Percentiles rank a stretch among this genome's conserved stretches.
phyloP scores from a whole-genome alignment of 495 filamentous ascomycete species.

The Parachaetomium inaequale region DNA sequence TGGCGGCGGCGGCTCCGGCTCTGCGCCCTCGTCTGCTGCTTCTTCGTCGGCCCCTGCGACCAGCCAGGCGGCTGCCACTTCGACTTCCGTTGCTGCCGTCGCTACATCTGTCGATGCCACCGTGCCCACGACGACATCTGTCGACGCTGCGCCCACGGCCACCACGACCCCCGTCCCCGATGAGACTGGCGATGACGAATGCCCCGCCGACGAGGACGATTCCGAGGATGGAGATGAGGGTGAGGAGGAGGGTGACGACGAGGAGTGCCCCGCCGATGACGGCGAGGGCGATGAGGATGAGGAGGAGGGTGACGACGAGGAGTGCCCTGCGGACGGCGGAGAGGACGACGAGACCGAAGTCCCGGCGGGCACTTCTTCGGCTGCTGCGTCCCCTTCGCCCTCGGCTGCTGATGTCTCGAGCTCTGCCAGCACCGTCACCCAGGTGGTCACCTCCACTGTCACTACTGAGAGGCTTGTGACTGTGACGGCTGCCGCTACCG shows the following conservation, averaged over 20 bases:
- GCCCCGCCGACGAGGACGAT: neutral
- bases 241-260: neutral
- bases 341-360: neutral
- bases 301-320: neutral
- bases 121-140: neutral
- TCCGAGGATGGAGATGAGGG: neutral
- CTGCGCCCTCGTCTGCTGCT: neutral
- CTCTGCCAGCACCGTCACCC: neutral
- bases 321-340: slow-evolving; percentile 4
- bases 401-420: neutral
- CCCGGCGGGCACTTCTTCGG: neutral
- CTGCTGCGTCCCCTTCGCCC: neutral
- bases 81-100: neutral
- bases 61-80: neutral
- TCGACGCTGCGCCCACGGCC: neutral
- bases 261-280: slow-evolving; percentile 1
- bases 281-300: neutral
- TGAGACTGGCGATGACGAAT: neutral
- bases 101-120: neutral
- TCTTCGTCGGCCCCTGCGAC: neutral
- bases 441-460: neutral
- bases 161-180: neutral
- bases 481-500: neutral
- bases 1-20: neutral
- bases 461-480: neutral